Percentiles rank a stretch among this genome's conserved stretches.
Evolutionary conservation across 2,329 filamentous ascomycete species (phyloP).

Genomic region (Dactylellina haptotyla): DNA sequence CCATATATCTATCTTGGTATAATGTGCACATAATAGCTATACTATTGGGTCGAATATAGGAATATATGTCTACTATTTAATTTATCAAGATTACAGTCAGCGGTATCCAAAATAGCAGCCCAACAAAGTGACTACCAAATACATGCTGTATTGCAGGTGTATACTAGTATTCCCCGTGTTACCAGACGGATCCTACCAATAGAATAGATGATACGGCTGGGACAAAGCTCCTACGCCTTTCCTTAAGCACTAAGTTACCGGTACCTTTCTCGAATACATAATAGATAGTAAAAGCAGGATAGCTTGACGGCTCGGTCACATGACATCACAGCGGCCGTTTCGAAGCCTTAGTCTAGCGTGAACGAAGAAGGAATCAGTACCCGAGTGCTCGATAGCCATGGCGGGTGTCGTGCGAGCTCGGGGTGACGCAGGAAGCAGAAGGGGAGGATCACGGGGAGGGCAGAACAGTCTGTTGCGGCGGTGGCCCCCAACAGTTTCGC

Average conservation of each 20-base stretch:
- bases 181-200: no score
- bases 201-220: no score
- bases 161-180: no score
- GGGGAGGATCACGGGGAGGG: constrained; percentile 37
- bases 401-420: constrained; percentile 7
- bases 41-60: neutral
- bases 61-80: neutral
- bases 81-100: no score
- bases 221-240: no score
- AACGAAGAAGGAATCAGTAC: constrained; percentile 22
- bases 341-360: no score
- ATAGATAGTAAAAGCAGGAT: neutral
- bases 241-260: no score
- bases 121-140: no score
- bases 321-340: neutral
- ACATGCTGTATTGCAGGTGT: no score
- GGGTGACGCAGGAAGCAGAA: constrained; percentile 8
- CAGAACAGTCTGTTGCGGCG: neutral
- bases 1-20: neutral
- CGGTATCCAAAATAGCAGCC: no score
- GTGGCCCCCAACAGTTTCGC: constrained; percentile 38
- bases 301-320: neutral
- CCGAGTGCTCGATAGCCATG: neutral
- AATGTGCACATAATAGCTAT: no score
- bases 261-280: neutral